Base-by-base conservation (phyloP, 176 grass and related monocot genomes). In the Saccharum spontaneum region DNA sequence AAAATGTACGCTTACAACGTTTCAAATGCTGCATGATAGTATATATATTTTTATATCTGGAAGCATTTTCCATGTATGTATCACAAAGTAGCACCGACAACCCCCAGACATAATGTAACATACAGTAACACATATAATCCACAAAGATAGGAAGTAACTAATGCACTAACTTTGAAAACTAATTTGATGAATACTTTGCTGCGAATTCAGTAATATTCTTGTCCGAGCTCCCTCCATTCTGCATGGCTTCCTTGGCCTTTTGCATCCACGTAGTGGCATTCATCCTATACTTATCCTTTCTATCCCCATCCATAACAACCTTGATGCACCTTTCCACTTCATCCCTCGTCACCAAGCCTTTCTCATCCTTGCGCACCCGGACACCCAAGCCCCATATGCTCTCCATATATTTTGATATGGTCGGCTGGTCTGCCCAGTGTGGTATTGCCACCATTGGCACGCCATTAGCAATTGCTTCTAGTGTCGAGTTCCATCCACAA, bases 401-500 rank as follows among this genome's bases (percentile, higher is more conserved):
- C 65, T 94, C 83, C 49, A 90, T 10, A 4, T 93, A 94, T 59
- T 71, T 88, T 3, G 83, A 71, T 9, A 30, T 81, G 44, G 61
- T 90, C 3, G 69, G 67, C 44, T 93, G 88, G 78, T 93, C 91
- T 0, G 91, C 69, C 78, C 66, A 93, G 0, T 79, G 60, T 10
- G 85, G 88, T 61, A 88, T 40, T n/a, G 44, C 69, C 2, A 90
- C 78, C 73, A 88, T 57, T 3, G 88, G 85, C 52, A 89, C 69
- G 0, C 61, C 90, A 0, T 23, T 18, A 23, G 3, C 81, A 18
- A 92, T 75, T 6, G 63, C 87, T 28, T 89, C 87, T 0, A 75
- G 10, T 4, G 79, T 90, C 0, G 88, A 93, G 33, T 34, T 34
- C 33, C 33, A 34, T 34, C 33, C 33, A 2, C 33, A 34, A 34